Base-by-base conservation (phyloP, 345 rosid species). In the Erodium maritimum region DNA sequence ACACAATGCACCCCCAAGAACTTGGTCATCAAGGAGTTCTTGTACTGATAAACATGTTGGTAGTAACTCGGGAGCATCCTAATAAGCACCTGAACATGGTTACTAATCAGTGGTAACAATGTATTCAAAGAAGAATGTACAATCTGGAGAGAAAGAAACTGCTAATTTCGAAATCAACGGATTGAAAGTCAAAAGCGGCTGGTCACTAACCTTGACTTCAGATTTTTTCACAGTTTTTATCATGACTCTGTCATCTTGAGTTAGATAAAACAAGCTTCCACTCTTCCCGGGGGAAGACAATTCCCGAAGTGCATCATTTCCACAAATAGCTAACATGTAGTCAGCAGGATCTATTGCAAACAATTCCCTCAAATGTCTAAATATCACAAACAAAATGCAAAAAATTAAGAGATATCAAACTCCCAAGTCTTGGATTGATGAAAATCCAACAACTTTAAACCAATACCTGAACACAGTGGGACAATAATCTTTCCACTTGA, bases 231-330 rank as follows among this genome's bases (percentile, higher is more conserved):
- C 90, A 2, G 99, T 93, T 74, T 93, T 93, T 45, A 93, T 82
- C 97, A 93, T 89, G 67, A 93, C 85, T 71, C 97, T 85, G 62
- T 89, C 99, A 62, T 93, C 99, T 73, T 93, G 99, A 12, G 99
- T 93, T 24, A 93, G 82, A 66, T 93, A 93, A 66, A 93, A 93
- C 79, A 87, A 89, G 75, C 99, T 89, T 61, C 99, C 99, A 70
- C 99, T 93, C 75, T 93, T 93, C 62, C 99, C 99, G 0, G 99
- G 99, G 22, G 99, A 93, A 71, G 99, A 93, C 23, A 93, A 84
- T 69, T 93, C 97, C 50, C 99, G 75, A 20, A 93, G 94, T 17
- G 97, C 90, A 65, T 89, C 99, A 54, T 87, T 74, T 8, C 99
- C 97, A 19, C 99, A 93, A 21, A 93, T 83, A 58, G 96, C 99